phyloP scores from a whole-genome alignment of 2,329 filamentous ascomycete genomes.

The Aspergillus terreus region DNA sequence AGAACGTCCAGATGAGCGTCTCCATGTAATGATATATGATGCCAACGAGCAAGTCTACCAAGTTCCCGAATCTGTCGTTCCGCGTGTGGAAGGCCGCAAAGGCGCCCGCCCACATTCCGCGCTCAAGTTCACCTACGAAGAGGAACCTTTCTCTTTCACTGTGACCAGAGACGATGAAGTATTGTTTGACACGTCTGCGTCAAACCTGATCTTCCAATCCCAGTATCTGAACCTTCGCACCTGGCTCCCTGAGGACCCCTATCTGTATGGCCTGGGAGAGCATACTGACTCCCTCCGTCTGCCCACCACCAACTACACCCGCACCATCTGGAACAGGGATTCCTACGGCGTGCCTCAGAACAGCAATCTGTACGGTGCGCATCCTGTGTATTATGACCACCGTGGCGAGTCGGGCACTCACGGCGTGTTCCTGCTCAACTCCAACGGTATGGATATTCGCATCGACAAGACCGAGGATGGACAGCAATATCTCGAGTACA shows the following conservation, averaged over 20 bases:
- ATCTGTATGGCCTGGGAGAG: constrained; percentile 76
- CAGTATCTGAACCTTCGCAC: constrained; percentile 74
- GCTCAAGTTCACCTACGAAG: constrained; percentile 49
- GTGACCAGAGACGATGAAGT: constrained; percentile 43
- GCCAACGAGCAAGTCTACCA: constrained; percentile 68
- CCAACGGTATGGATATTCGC: constrained; percentile 73
- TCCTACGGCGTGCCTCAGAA: constrained; percentile 58
- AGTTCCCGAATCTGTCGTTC: constrained; percentile 65
- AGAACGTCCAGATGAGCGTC: constrained; percentile 52
- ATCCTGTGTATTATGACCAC: constrained; percentile 74
- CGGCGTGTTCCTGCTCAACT: constrained; percentile 68
- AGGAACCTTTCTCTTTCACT: constrained; percentile 65
- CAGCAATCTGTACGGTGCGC: constrained; percentile 68
- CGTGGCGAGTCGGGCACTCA: constrained; percentile 54
- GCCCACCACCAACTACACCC: constrained; percentile 64
- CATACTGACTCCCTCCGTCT: constrained; percentile 68
- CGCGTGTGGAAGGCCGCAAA: constrained; percentile 49
- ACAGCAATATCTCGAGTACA: constrained; percentile 73
- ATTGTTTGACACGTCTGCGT: constrained; percentile 67
- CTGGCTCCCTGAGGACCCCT: constrained; percentile 62
- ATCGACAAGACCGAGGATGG: constrained; percentile 59
- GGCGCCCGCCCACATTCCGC: constrained; percentile 44
- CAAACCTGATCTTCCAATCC: constrained; percentile 67
- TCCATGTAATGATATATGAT: constrained; percentile 73
- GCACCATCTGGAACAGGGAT: constrained; percentile 68